Conservation (phyloP, 1,284 basidiomycete species). For the Ceratobasidium sp. region DNA sequence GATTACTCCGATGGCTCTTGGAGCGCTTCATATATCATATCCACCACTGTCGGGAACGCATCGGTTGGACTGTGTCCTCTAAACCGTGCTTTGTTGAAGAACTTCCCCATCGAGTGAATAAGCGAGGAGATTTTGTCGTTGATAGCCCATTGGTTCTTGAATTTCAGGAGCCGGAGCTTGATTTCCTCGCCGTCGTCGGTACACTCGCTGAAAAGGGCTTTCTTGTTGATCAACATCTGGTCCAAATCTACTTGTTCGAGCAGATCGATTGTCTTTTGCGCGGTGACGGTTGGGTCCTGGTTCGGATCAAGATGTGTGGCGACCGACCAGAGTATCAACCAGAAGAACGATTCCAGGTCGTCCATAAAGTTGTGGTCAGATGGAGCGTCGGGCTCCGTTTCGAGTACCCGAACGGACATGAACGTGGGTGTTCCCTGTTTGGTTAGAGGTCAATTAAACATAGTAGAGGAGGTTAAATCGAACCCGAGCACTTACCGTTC, state of each 20-base stretch:
- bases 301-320: background rate
- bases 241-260: background rate
- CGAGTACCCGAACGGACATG: slow-evolving; percentile 12
- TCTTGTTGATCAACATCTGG: background rate
- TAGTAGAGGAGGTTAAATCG: background rate
- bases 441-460: background rate
- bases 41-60: no score
- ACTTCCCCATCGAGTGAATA: no score
- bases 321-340: slow-evolving; percentile 29
- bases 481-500: no score
- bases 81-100: no score
- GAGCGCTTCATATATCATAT: no score
- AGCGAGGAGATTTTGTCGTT: no score
- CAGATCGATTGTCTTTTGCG: background rate
- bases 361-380: slow-evolving; percentile 36
- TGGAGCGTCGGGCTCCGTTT: background rate
- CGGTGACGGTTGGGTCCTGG: background rate
- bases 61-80: no score
- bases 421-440: slow-evolving; percentile 3
- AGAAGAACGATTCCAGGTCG: slow-evolving; percentile 47
- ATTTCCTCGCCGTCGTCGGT: no score
- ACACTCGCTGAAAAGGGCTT: no score
- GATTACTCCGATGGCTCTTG: no score
- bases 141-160: no score
- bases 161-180: no score